These are phyloP conservation scores for Argentina anserina DNA, from an alignment of 306 rosid genomes.

Conservation along the genomic window DNA sequence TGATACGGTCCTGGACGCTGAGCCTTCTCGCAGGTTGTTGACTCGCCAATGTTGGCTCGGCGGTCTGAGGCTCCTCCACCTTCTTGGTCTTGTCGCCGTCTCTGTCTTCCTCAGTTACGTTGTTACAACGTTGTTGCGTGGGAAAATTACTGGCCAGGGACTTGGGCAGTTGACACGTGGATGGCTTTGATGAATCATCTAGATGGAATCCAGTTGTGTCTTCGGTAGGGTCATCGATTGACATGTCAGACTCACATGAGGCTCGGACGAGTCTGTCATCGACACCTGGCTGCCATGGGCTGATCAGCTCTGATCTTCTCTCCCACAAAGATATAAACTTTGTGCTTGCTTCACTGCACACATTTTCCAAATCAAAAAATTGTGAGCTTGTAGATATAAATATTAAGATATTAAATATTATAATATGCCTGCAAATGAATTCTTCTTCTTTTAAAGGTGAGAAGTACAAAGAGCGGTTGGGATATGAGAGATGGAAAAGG, in stretches of 20 bases:
- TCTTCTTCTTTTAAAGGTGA: not conserved
- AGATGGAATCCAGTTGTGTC: constrained; percentile 34
- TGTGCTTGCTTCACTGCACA: constrained; percentile 75
- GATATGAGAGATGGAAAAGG: constrained; percentile 16
- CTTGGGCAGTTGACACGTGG: constrained; percentile 62
- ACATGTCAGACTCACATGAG: constrained; percentile 89
- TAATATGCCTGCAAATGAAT: not conserved
- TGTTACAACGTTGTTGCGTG: constrained; percentile 21
- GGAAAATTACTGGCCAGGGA: constrained; percentile 28
- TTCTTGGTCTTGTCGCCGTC: constrained; percentile 33
- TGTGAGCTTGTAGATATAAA: not conserved
- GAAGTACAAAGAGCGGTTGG: constrained; percentile 20
- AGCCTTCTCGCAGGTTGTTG: constrained; percentile 64
- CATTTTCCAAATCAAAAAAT: not conserved
- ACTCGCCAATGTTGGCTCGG: constrained; percentile 29
- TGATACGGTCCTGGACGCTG: constrained; percentile 94
- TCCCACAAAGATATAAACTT: constrained; percentile 52
- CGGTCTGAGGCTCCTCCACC: constrained; percentile 26
- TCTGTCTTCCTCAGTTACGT: constrained; percentile 38
- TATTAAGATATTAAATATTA: not conserved
- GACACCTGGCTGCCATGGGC: constrained; percentile 48
- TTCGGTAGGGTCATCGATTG: constrained; percentile 75
- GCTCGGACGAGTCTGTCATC: constrained; percentile 61
- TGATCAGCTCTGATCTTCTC: constrained; percentile 67
- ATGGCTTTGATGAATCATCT: constrained; percentile 14